Evolutionary conservation across 805 yeast species (phyloP), one percentile per base, ranked within the genome.

Genomic region (Metschnikowia baotianmanensis): DNA sequence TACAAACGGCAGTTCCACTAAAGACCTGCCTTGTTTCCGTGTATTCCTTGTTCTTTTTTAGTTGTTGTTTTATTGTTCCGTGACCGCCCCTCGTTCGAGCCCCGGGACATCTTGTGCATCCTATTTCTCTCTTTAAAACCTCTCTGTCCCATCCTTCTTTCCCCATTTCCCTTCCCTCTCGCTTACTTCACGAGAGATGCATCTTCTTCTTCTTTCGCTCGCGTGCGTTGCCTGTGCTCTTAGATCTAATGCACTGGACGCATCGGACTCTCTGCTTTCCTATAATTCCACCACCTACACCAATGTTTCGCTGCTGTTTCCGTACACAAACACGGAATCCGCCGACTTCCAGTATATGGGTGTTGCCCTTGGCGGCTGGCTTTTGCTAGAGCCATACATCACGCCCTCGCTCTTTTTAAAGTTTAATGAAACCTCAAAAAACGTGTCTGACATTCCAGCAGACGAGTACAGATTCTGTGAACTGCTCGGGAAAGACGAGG

Each of bases 301-400:
- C 8, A 47, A 44, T 21, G 16, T 42, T 18, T n/a, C 39, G 11
- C 38, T 26, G 22, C 27, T 39, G 7, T 48, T 33, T 26, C 24
- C 27, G 8, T 48, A 29, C 38, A 36, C 43, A 9, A 48, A 40
- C 28, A 11, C 35, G 15, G 16, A 31, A 18, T 29, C 46, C 2
- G 27, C 51, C 2, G 36, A 34, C n/a, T 47, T 47, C 37, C 46
- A 42, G 12, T 38, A 45, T 16, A 30, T 30, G 27, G 51, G 51
- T 8, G 75, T 80, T 11, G 71, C 77, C 20, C 53, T 83, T 11
- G 90, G 89, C 23, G 88, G 88, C 6, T 83, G 89, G 90, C 64
- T 82, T 19, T 77, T 82, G 0, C 62, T 82, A 7, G 88, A 83
- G 56, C 87, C 89, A 1, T 83, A 74, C 48, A 82, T 83, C 45